Conservation (phyloP, 139 green algal species). For the Limnomonas spitsbergensis region DNA sequence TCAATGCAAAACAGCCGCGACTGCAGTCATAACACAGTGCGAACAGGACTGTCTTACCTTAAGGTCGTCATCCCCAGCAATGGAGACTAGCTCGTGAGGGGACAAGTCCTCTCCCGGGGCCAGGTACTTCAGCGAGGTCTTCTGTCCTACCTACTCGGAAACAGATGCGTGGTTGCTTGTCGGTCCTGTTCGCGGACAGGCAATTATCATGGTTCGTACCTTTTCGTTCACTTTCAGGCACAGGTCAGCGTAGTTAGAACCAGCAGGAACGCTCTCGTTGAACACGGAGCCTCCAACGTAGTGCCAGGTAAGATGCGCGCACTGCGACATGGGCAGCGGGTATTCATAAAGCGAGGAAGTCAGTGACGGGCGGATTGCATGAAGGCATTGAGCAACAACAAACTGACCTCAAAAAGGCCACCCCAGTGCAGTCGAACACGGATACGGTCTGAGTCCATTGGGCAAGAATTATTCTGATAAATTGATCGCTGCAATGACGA, state of each 20-base stretch:
- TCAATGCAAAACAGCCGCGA: no score
- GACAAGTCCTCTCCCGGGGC: constrained; percentile 64
- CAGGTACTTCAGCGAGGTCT: constrained; percentile 43
- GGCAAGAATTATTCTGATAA: background rate
- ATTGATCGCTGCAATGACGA: background rate
- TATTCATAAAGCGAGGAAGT: background rate
- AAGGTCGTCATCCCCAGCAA: constrained; percentile 73
- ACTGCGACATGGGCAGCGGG: no score
- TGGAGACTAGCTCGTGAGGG: constrained; percentile 64
- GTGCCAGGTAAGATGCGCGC: background rate
- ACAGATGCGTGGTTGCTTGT: no score
- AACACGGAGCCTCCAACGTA: constrained; percentile 44
- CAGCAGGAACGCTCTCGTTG: constrained; percentile 36
- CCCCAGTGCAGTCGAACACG: constrained; percentile 12
- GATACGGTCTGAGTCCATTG: background rate
- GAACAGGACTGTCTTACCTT: constrained; percentile 47
- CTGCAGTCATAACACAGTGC: no score
- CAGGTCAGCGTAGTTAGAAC: constrained; percentile 27
- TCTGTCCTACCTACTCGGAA: constrained; percentile 18
- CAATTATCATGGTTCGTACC: constrained; percentile 16
- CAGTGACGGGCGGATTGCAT: background rate
- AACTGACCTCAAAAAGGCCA: background rate
- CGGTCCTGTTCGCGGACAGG: background rate
- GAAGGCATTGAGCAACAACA: background rate
- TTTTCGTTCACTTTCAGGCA: constrained; percentile 37